These are phyloP conservation scores for Cylindrotheca fusiformis DNA, from an alignment of 108 stramenopile species.

Conservation along the genomic window DNA sequence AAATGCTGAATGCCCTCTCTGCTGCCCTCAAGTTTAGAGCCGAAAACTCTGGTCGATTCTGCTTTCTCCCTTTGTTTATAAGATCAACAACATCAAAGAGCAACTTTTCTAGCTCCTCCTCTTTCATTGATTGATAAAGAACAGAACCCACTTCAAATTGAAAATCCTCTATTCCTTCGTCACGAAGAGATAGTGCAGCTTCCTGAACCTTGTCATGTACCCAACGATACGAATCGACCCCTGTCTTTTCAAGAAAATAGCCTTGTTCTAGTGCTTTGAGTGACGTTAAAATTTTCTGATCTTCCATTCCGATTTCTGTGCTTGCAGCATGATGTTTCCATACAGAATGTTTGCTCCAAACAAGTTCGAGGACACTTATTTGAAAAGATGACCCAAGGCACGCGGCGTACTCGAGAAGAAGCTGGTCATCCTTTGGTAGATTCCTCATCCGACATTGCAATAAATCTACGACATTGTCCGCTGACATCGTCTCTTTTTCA, in stretches of 20 bases:
- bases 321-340: too few species aligned
- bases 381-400: slow-evolving; percentile 18
- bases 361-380: not conserved
- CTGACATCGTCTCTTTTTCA: slow-evolving; percentile 1
- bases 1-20: slow-evolving; percentile 11
- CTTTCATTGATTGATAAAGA: slow-evolving; percentile 2
- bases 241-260: too few species aligned
- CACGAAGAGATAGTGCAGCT: slow-evolving; percentile 16
- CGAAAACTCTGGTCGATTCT: not conserved
- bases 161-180: not conserved
- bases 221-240: slow-evolving; percentile 1
- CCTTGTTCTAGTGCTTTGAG: too few species aligned
- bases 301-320: too few species aligned
- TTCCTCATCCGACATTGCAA: slow-evolving; percentile 30
- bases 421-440: not conserved
- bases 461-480: slow-evolving; percentile 33
- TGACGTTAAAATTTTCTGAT: too few species aligned
- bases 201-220: slow-evolving; percentile 34
- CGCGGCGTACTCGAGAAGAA: slow-evolving; percentile 7
- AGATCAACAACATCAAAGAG: slow-evolving; percentile 14
- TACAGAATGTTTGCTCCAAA: slow-evolving; percentile 6
- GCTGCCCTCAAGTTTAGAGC: slow-evolving; percentile 23
- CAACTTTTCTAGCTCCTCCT: not conserved
- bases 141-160: slow-evolving; percentile 4
- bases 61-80: not conserved